Evolutionary conservation across 164 flowering plant genomes (phyloP).

Genomic region (Annona cherimola): DNA sequence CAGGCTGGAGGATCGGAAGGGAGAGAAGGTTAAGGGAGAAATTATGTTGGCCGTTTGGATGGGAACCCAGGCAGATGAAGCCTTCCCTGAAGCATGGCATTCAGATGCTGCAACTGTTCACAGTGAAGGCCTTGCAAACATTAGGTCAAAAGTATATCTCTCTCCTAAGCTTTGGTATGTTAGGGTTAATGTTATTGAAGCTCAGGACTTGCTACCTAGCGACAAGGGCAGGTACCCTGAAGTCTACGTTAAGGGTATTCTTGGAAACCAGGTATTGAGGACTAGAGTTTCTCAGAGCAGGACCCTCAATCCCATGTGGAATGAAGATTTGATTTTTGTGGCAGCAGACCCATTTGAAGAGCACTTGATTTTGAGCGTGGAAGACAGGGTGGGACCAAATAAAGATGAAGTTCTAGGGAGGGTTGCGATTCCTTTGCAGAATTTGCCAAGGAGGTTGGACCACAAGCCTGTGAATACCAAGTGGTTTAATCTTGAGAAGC

Average conservation of each 20-base stretch:
- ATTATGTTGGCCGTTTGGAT: conserved; percentile 96
- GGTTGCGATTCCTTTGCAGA: conserved; percentile 48
- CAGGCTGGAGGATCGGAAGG: conserved; percentile 67
- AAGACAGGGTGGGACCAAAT: conserved; percentile 76
- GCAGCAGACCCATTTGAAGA: conserved; percentile 96
- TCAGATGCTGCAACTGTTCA: conserved; percentile 66
- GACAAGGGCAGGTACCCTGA: conserved; percentile 77
- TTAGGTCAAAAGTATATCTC: conserved; percentile 90
- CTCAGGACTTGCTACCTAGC: conserved; percentile 68
- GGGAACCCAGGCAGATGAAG: conserved; percentile 94
- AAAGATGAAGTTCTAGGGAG: conserved; percentile 85
- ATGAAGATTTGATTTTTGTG: conserved; percentile 80
- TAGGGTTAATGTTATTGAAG: conserved; percentile 80
- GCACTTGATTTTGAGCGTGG: conserved; percentile 62
- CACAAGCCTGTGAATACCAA: conserved; percentile 60
- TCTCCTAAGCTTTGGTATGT: conserved; percentile 88
- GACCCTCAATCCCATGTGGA: conserved; percentile 63
- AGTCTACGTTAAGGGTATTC: conserved; percentile 61
- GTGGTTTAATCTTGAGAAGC: conserved; percentile 82
- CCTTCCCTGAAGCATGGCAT: conserved; percentile 91
- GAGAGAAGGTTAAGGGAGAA: conserved; percentile 73
- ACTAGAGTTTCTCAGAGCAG: conserved; percentile 63
- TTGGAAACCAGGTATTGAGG: conserved; percentile 73
- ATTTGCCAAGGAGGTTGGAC: conserved; percentile 74
- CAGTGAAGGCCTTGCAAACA: conserved; percentile 39